A percentile compares a stretch with the other conserved stretches of the same genome.
Evolutionary conservation across 495 filamentous ascomycete species (phyloP).

Genomic region (Penicillium canariense): DNA sequence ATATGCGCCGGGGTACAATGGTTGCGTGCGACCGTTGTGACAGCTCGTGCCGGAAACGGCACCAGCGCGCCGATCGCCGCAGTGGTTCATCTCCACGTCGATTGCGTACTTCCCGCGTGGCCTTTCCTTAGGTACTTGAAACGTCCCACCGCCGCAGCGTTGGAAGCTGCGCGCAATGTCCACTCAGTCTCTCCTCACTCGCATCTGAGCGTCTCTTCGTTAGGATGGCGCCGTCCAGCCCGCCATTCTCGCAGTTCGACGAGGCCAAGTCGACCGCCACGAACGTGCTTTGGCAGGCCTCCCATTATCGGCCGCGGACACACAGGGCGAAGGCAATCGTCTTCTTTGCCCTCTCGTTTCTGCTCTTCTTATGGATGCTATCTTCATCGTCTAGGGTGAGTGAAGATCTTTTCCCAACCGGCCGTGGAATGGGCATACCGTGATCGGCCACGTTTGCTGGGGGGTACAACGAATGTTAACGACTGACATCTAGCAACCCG

Average conservation of each 20-base stretch:
- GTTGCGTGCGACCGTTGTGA: neutral
- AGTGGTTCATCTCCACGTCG: constrained; percentile 17
- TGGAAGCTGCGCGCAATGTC: constrained; percentile 13
- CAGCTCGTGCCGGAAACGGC: constrained; percentile 18
- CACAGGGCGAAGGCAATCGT: constrained; percentile 28
- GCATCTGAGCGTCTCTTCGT: constrained; percentile 2
- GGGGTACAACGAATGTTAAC: constrained; percentile 10
- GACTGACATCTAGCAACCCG: constrained; percentile 11
- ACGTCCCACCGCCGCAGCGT: neutral
- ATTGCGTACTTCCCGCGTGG: constrained; percentile 30
- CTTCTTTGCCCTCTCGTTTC: constrained; percentile 22
- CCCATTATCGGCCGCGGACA: constrained; percentile 33
- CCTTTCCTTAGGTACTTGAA: constrained; percentile 5
- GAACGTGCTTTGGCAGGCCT: constrained; percentile 28
- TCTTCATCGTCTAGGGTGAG: constrained; percentile 25
- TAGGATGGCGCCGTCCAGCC: constrained; percentile 33
- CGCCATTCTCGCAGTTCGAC: constrained; percentile 27
- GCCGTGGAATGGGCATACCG: constrained; percentile 3
- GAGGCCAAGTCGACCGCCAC: constrained; percentile 28
- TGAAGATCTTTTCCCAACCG: constrained; percentile 2
- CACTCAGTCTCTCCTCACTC: neutral
- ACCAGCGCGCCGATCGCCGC: constrained; percentile 10
- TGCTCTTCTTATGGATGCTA: constrained; percentile 27
- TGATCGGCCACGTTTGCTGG: constrained; percentile 1
- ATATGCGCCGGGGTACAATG: neutral